These are phyloP conservation scores for Camellia lanceoleosa DNA, from an alignment of 148 eudicot species.

Conservation along the genomic window DNA sequence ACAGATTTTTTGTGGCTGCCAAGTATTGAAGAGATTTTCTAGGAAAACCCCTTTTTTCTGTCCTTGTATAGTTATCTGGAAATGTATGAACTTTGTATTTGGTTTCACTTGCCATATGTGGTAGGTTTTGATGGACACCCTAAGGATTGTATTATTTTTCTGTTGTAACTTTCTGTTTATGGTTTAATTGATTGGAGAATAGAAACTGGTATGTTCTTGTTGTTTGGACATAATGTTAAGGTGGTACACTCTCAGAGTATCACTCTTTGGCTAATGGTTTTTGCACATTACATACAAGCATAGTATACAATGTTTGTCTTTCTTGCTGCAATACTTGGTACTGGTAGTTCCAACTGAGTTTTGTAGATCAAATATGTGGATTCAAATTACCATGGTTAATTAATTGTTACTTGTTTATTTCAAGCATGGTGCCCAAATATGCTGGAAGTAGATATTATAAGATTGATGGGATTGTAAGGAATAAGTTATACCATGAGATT, in stretches of 20 bases:
- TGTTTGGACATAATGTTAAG: background rate
- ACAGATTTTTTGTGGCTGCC: slow-evolving; percentile 2
- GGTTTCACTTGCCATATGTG: background rate
- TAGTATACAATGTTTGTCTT: background rate
- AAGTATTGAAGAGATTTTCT: background rate
- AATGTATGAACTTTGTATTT: background rate
- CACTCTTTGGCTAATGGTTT: background rate
- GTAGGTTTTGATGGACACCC: background rate
- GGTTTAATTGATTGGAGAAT: background rate
- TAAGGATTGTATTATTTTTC: background rate
- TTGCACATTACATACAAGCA: background rate
- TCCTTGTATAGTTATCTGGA: background rate
- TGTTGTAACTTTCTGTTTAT: slow-evolving; percentile 1
- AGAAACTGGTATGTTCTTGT: background rate
- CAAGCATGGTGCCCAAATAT: too few species aligned
- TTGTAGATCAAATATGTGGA: too few species aligned
- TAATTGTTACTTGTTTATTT: too few species aligned
- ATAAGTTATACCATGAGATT: too few species aligned
- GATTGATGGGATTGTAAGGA: too few species aligned
- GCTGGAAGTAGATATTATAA: too few species aligned
- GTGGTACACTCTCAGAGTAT: background rate
- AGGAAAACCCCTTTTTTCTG: background rate
- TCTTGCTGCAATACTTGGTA: background rate
- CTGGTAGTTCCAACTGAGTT: background rate
- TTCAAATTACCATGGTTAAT: too few species aligned